These are phyloP conservation scores for Eleusine indica DNA, from an alignment of 176 grass and related monocot genomes.

Conservation along the genomic window DNA sequence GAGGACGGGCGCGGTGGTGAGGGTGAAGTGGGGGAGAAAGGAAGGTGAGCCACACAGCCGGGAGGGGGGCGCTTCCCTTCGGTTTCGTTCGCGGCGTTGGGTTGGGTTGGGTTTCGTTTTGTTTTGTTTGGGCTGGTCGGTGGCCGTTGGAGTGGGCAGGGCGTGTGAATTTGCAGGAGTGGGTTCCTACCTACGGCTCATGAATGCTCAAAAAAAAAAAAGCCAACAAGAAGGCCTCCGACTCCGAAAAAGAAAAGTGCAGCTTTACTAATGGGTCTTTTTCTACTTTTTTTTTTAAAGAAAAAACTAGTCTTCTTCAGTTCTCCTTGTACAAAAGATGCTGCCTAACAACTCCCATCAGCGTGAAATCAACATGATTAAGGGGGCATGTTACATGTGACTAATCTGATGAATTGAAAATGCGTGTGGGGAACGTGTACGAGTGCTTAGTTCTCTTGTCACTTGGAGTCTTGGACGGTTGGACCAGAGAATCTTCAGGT, in stretches of 20 bases:
- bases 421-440: background rate
- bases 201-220: background rate
- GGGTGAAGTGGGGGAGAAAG: constrained; percentile 5
- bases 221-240: background rate
- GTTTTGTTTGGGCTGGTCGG: constrained; percentile 10
- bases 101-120: background rate
- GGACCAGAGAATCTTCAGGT: background rate
- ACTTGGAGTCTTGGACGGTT: background rate
- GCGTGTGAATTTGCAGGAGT: constrained; percentile 21
- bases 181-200: background rate
- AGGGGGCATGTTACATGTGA: constrained; percentile 27
- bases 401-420: background rate
- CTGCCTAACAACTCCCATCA: background rate
- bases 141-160: constrained; percentile 15
- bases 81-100: constrained; percentile 12
- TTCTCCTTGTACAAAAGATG: background rate
- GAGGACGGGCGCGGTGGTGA: background rate
- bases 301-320: background rate
- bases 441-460: background rate
- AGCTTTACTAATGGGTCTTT: background rate
- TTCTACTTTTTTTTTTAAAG: background rate
- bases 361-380: background rate
- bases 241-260: too few relatives aligned
- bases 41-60: constrained; percentile 49
- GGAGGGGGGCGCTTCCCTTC: background rate